Evolutionary conservation across 345 rosid genomes (phyloP).

Genomic region (Eucalyptus camaldulensis): DNA sequence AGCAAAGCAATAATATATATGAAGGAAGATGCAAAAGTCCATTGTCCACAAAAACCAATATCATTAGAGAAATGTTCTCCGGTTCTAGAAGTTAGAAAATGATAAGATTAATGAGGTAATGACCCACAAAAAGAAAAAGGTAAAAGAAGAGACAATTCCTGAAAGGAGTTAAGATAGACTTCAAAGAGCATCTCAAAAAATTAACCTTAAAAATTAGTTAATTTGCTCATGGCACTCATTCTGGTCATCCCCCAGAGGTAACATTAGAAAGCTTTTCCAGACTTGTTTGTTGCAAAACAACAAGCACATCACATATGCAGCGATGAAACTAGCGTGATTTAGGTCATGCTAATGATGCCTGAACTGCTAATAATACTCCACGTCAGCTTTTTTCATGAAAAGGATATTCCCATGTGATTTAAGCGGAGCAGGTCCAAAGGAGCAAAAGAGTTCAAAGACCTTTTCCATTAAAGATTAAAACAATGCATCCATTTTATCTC

Average conservation of each 20-base stretch:
- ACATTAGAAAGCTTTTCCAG: background rate
- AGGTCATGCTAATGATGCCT: background rate
- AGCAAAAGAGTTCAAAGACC: background rate
- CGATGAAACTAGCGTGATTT: background rate
- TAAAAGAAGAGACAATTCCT: background rate
- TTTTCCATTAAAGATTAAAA: background rate
- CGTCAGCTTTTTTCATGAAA: background rate
- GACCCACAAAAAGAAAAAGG: background rate
- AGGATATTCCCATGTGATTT: background rate
- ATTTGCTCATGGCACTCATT: background rate
- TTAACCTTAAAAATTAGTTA: background rate
- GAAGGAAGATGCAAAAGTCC: background rate
- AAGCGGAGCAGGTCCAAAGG: background rate
- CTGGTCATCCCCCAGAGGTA: background rate
- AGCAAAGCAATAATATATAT: background rate
- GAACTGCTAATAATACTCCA: background rate
- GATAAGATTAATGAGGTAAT: background rate
- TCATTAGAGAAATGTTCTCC: background rate
- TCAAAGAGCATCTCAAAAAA: background rate
- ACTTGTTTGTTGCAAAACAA: background rate
- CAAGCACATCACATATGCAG: background rate
- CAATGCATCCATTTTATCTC: background rate
- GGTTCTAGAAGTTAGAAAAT: background rate
- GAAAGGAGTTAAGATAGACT: background rate
- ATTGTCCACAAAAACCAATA: background rate